phyloP scores from a whole-genome alignment of 2,329 filamentous ascomycete species.

The Bisporella sp. region DNA sequence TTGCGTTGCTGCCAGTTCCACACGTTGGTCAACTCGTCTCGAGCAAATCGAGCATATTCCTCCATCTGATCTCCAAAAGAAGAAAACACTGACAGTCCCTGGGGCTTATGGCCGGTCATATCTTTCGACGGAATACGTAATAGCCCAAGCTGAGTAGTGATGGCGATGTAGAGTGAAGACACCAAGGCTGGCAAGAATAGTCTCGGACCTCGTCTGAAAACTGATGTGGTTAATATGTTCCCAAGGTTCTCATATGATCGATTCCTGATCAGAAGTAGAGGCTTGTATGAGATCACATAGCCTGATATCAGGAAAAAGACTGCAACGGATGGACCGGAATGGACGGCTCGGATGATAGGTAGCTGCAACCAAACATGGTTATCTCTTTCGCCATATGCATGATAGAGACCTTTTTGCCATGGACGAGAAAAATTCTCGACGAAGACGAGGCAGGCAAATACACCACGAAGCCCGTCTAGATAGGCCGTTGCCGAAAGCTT shows the following conservation, averaged over 20 bases:
- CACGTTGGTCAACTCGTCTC: background rate
- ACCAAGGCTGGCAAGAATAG: constrained; percentile 39
- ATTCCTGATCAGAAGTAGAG: constrained; percentile 24
- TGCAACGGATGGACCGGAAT: constrained; percentile 37
- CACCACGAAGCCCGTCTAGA: constrained; percentile 39
- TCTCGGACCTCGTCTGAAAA: constrained; percentile 39
- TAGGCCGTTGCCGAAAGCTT: constrained; percentile 33
- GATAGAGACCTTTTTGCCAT: constrained; percentile 9
- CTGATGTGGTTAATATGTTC: constrained; percentile 36
- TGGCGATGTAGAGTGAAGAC: constrained; percentile 37
- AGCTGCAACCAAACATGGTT: constrained; percentile 31
- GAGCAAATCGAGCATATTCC: background rate
- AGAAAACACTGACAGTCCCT: constrained; percentile 32
- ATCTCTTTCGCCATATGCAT: constrained; percentile 20
- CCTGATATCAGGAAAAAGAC: constrained; percentile 44
- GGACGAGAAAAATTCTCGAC: constrained; percentile 11
- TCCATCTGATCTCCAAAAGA: background rate
- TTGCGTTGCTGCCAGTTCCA: background rate
- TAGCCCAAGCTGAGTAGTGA: constrained; percentile 37
- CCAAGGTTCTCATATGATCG: constrained; percentile 24
- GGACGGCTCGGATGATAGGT: constrained; percentile 36
- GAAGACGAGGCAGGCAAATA: constrained; percentile 27
- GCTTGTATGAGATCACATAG: constrained; percentile 36
- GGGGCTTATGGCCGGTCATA: constrained; percentile 22
- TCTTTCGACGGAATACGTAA: constrained; percentile 20